Base-by-base conservation (phyloP, 2,329 filamentous ascomycete genomes). In the Domatiomyces catenatus region DNA sequence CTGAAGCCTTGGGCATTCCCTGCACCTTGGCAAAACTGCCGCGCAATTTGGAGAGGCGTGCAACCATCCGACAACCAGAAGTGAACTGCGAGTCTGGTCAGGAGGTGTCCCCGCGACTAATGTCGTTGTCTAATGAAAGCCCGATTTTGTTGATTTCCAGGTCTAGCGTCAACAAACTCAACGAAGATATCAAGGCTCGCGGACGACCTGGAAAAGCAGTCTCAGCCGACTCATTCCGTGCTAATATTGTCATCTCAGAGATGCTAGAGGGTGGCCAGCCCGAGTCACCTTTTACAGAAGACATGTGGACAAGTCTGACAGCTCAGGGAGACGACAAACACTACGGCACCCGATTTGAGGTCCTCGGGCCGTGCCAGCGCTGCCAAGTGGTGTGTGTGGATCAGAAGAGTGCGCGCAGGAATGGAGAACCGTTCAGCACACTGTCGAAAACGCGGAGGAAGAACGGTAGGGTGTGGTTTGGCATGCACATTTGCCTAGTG, bases 311-410 rank as follows among this genome's bases (percentile, higher is more conserved):
- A 10, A 72, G 67, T 15, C 60, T 94, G 42, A 72, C 68, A 7
- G 83, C 95, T 51, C 84, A 83, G 1, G 52, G 26, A 22, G 45
- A 47, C 17, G 15, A 10, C 20, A 10, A 62, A 17, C 36, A 50
- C 7, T 22, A 42, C 5, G 20, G 20, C 22, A 50, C 42, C 42
- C 36, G 15, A 28, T 55, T 73, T 19, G 61, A 83, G 54, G 78
- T 93, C 60, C 69, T 96, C 3, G 90, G 89, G 0, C 78, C 84
- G 2, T 98, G 92, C 61, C 78, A 87, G 53, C 74, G 92, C 52
- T 98, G 92, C 60, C 88, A 94, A 64, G 96, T 98, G 89, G 83
- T 98, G 8, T 95, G 90, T 63, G 79, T 96, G 45, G 82, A 98
- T 61, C 92, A 95, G 64, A 72, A 80, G 46, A 94, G 83, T 10